These are phyloP conservation scores for Cladophialophora immunda DNA, from an alignment of 2,329 filamentous ascomycete genomes.

Conservation along the genomic window DNA sequence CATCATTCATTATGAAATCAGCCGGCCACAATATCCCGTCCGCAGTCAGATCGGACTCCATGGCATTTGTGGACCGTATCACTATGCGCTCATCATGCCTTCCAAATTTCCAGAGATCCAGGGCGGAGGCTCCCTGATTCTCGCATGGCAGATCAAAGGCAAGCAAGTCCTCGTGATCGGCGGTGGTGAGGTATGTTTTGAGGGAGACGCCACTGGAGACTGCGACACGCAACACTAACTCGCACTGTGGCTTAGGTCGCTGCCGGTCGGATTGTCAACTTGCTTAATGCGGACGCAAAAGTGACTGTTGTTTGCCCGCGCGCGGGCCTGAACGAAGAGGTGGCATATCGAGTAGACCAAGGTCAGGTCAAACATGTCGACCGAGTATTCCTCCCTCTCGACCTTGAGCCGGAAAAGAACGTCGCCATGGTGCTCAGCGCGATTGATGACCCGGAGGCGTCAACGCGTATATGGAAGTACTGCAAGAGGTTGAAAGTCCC, in stretches of 20 bases:
- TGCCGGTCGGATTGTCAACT: slow-evolving; percentile 89
- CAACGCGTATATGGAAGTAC: slow-evolving; percentile 87
- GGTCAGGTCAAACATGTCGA: slow-evolving; percentile 81
- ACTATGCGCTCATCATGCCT: slow-evolving; percentile 51
- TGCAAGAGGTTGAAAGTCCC: slow-evolving; percentile 86
- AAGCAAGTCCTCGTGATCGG: slow-evolving; percentile 93
- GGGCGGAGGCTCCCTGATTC: slow-evolving; percentile 88
- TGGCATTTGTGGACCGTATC: slow-evolving; percentile 28
- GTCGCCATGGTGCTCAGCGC: slow-evolving; percentile 90
- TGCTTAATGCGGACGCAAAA: slow-evolving; percentile 91
- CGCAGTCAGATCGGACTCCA: slow-evolving; percentile 14
- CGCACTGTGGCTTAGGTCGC: slow-evolving; percentile 73
- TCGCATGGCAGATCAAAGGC: slow-evolving; percentile 93
- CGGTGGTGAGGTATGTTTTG: slow-evolving; percentile 82
- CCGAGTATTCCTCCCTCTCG: slow-evolving; percentile 83
- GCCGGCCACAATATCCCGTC: neutral
- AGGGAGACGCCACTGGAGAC: neutral
- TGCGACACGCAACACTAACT: slow-evolving; percentile 1
- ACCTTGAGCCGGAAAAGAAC: slow-evolving; percentile 72
- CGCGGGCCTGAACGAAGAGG: slow-evolving; percentile 85
- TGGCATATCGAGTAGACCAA: slow-evolving; percentile 78
- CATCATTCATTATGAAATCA: slow-evolving; percentile 29
- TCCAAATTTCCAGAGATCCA: slow-evolving; percentile 78
- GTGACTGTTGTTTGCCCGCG: slow-evolving; percentile 85
- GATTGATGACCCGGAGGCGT: slow-evolving; percentile 92